phyloP scores from a whole-genome alignment of 495 filamentous ascomycete species.

The Neurospora tetrasperma region DNA sequence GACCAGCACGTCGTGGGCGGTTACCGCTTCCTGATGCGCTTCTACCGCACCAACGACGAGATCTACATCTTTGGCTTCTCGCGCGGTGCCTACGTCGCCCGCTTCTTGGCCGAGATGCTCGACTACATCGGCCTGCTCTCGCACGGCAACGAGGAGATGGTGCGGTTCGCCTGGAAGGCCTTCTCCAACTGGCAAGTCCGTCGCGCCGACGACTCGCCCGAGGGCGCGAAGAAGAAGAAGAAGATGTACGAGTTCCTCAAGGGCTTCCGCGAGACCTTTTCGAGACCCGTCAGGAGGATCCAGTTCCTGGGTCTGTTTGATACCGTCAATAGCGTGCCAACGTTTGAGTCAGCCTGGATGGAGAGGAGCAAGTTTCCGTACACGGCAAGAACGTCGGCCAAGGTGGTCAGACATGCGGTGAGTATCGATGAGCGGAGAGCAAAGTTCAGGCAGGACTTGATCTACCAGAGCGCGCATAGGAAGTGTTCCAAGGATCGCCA shows the following conservation, averaged over 20 bases:
- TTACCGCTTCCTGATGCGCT: slow-evolving; percentile 83
- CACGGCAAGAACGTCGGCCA: slow-evolving; percentile 66
- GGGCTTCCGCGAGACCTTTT: slow-evolving; percentile 78
- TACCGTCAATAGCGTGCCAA: slow-evolving; percentile 73
- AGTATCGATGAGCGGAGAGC: slow-evolving; percentile 70
- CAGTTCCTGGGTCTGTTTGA: slow-evolving; percentile 62
- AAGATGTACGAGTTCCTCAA: slow-evolving; percentile 69
- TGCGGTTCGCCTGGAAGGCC: slow-evolving; percentile 77
- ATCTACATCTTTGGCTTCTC: slow-evolving; percentile 81
- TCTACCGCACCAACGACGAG: slow-evolving; percentile 69
- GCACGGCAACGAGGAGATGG: slow-evolving; percentile 82
- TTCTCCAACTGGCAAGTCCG: slow-evolving; percentile 78
- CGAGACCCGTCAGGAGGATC: slow-evolving; percentile 63
- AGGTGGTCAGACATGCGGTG: slow-evolving; percentile 60
- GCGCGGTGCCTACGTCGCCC: slow-evolving; percentile 76
- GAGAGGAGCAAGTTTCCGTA: slow-evolving; percentile 73
- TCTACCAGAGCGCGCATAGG: slow-evolving; percentile 45
- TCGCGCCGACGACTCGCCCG: slow-evolving; percentile 43
- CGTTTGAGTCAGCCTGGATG: slow-evolving; percentile 81
- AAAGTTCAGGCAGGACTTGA: slow-evolving; percentile 58
- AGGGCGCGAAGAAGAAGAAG: slow-evolving; percentile 46
- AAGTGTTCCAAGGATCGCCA: slow-evolving; percentile 20
- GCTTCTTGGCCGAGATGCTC: slow-evolving; percentile 81
- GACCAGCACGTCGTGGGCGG: slow-evolving; percentile 75
- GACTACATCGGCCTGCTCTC: slow-evolving; percentile 71